Conservation (phyloP, 2,329 filamentous ascomycete species). For the Huntiella moniliformis region DNA sequence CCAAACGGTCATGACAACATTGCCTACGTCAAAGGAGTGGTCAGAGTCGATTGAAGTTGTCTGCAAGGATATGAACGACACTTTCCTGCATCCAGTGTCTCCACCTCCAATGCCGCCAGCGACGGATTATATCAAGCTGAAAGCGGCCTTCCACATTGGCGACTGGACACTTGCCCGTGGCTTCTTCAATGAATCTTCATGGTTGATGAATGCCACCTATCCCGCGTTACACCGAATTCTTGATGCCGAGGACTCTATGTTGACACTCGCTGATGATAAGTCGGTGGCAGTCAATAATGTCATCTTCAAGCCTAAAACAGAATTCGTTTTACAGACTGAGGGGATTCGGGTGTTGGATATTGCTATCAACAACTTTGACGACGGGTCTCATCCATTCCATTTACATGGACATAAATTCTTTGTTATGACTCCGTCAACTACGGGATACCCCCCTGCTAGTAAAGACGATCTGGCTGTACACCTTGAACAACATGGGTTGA, state of each 20-base stretch:
- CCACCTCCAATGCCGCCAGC: conserved; percentile 20
- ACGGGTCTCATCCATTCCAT: conserved; percentile 23
- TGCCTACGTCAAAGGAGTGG: conserved; percentile 29
- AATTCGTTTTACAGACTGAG: conserved; percentile 29
- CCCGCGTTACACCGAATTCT: conserved; percentile 21
- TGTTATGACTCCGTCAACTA: conserved; percentile 18
- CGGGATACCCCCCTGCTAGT: conserved; percentile 19
- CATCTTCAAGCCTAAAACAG: conserved; percentile 16
- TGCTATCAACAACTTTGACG: conserved; percentile 19
- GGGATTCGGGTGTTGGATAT: conserved; percentile 28
- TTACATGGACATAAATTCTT: conserved; percentile 39
- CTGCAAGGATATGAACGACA: conserved; percentile 35
- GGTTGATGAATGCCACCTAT: conserved; percentile 21
- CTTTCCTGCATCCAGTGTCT: conserved; percentile 23
- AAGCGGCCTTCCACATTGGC: conserved; percentile 36
- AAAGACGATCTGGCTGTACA: conserved; percentile 15
- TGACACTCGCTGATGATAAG: neutral
- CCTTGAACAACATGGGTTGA: conserved; percentile 15
- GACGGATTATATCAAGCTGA: conserved; percentile 25
- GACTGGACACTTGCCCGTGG: conserved; percentile 33
- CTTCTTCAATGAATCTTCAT: conserved; percentile 34
- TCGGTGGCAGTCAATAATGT: conserved; percentile 16
- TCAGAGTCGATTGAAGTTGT: conserved; percentile 26
- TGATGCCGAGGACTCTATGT: conserved; percentile 11
- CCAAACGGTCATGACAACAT: neutral